A percentile compares a stretch with the other conserved stretches of the same genome.
Evolutionary conservation across 148 eudicot species (phyloP).

Genomic region (Rhododendron ferrugineum): DNA sequence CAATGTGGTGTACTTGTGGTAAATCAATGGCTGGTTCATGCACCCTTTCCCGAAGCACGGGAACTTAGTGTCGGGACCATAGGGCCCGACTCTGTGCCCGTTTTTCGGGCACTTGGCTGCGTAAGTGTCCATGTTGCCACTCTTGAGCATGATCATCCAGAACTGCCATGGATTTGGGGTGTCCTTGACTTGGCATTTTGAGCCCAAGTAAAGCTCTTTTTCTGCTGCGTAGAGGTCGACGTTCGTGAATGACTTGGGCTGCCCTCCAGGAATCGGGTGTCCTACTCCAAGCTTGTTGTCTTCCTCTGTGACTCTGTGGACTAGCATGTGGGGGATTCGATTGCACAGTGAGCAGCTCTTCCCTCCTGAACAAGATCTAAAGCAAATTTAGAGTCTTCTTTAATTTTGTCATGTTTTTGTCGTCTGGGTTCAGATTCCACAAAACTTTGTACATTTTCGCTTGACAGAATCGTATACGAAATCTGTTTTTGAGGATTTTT

Average conservation of each 20-base stretch:
- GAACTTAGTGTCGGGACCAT: slow-evolving; percentile 22
- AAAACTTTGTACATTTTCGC: neutral
- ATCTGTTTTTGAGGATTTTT: neutral
- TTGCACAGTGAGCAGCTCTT: neutral
- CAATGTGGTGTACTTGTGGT: slow-evolving; percentile 32
- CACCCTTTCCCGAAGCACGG: slow-evolving; percentile 46
- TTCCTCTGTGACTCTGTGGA: slow-evolving; percentile 34
- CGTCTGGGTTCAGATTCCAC: neutral
- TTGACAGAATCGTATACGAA: neutral
- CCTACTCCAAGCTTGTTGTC: slow-evolving; percentile 41
- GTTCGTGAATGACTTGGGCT: neutral
- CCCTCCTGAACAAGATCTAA: slow-evolving; percentile 4
- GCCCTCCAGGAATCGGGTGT: slow-evolving; percentile 27
- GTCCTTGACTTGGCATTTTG: slow-evolving; percentile 40
- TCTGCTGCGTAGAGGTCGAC: slow-evolving; percentile 34
- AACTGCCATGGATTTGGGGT: slow-evolving; percentile 46
- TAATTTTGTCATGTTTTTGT: neutral
- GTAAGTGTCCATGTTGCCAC: slow-evolving; percentile 41
- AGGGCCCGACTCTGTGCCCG: slow-evolving; percentile 29
- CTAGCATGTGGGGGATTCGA: slow-evolving; percentile 4
- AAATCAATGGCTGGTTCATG: slow-evolving; percentile 41
- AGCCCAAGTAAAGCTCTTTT: slow-evolving; percentile 38
- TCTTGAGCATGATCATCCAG: slow-evolving; percentile 61
- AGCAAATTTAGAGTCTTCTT: neutral
- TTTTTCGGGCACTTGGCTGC: slow-evolving; percentile 31